Percentiles rank a stretch among this genome's conserved stretches.
Evolutionary conservation across 257 asterid species (phyloP).

Genomic region (Anisodus acutangulus): DNA sequence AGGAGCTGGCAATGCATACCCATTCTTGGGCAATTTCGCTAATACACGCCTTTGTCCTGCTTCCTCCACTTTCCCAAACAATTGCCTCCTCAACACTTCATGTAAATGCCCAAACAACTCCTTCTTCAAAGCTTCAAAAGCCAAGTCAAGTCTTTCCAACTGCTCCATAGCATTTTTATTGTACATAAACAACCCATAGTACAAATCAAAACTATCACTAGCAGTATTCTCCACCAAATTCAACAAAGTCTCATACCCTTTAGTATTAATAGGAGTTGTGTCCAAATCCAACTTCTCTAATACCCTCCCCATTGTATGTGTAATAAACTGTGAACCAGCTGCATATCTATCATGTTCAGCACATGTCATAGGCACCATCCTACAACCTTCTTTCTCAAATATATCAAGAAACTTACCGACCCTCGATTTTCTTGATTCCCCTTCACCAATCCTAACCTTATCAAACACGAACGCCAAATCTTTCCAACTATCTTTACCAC

Average conservation of each 20-base stretch:
- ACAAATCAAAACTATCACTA: conserved; percentile 83
- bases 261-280: conserved; percentile 75
- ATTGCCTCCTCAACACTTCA: conserved; percentile 67
- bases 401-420: conserved; percentile 61
- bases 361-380: conserved; percentile 83
- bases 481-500: conserved; percentile 73
- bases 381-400: conserved; percentile 78
- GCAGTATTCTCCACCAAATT: conserved; percentile 76
- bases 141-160: conserved; percentile 72
- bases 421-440: conserved; percentile 51
- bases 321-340: conserved; percentile 81
- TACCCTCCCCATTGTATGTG: conserved; percentile 82
- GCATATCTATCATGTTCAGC: conserved; percentile 78
- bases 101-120: conserved; percentile 81
- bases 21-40: conserved; percentile 58
- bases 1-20: conserved; percentile 56
- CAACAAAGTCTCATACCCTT: conserved; percentile 78
- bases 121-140: conserved; percentile 75
- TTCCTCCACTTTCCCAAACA: conserved; percentile 70
- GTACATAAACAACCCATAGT: conserved; percentile 78
- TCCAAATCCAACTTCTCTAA: conserved; percentile 68
- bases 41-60: conserved; percentile 47
- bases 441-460: conserved; percentile 69
- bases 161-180: conserved; percentile 80
- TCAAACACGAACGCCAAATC: conserved; percentile 71